Base-by-base conservation (phyloP, 1,284 basidiomycete species). In the Pseudozyma hubeiensis region DNA sequence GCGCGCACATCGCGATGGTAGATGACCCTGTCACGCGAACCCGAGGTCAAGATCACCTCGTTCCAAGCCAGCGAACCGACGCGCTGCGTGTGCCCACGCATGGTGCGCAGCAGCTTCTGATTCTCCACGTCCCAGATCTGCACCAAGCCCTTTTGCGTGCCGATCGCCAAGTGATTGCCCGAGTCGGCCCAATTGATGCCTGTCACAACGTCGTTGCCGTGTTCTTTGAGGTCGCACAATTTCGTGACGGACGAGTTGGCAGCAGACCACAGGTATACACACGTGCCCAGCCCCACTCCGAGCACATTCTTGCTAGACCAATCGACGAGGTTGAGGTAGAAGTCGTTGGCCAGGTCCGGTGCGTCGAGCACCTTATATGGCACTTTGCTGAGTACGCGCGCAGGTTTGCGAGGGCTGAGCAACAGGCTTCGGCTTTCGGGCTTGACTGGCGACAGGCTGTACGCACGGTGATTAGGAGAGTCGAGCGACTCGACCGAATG, bases 361-460 rank as follows among this genome's bases (percentile, higher is more conserved):
- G 97, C 97, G 83, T 99, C 96, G 24, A 99, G 89, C 0, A 99
- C 96, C 74, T 97, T 91, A 87, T 96, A 99, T 0, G 97, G 97
- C 0, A 96, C 97, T 84, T 96, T 95, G 86, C 92, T 93, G 1
- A 98, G 91, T 65, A 88, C 90, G 35, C 96, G 89, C 3, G 93
- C 88, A 54, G 91, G 88, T 59, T 93, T 90, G 34, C 92, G 88
- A 0, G 95, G 94, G 56, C 90, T 92, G 67, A 94, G 89, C 46
- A 99, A 89, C n/a, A 97, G 87, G 47, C 89, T 88, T 53, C 93
- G 90, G 74, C 90, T 93, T 77, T 92, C 91, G 31, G 91, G 89
- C 9, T 93, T 91, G 7, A 98, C 92, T 7, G 96, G 96, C 64
- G 91, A 93, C 85, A 93, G 89, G 17, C 92, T 93, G 84, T 97